Evolutionary conservation across 2,329 filamentous ascomycete genomes (phyloP), one percentile per base, ranked within the genome.

Genomic region (Domatiomyces catenatus): DNA sequence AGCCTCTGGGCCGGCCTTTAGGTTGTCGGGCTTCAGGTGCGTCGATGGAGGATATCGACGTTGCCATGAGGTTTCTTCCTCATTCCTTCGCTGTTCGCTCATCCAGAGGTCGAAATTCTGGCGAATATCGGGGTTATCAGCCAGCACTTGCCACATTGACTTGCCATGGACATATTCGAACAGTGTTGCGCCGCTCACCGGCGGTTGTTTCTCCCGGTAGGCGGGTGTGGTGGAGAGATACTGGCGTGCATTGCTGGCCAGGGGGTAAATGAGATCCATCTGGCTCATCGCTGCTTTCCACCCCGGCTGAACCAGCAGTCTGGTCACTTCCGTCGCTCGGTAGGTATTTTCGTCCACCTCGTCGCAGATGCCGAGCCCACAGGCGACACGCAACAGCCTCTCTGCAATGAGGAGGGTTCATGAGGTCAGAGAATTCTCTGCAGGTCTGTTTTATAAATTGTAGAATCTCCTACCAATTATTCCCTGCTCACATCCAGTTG

Each of bases 1-100:
- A 22, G 57, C 58, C 0, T 60, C 47, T 18, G 17, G 36, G n/a
- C 22, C 28, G 3, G 10, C 17, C 22, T 20, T 45, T 4, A 45
- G 19, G 8, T 45, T n/a, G 10, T 45, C 10, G 8, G 32, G 10
- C 15, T 15, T 39, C 10, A 15, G 10, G 15, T 39, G 5, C 10
- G 32, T 12, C 4, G 10, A 39, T 4, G 32, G 32, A 15, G 32
- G 12, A 39, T 39, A 39, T 8, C 32, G 32, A 10, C 7, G 32
- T 5, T 39, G 32, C 32, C 32, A 39, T 2, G 15, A 15, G 10
- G 32, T 39, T 6, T 24, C 32, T 32, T 32, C 32, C 15, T 39
- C 10, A 15, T 39, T 15, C 10, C 12, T 10, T 15, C 32, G 32
- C 10, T 5, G 10, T 15, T 39, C 32, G 10, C 10, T 4, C 32